Percentiles rank a stretch among this genome's conserved stretches.
Evolutionary conservation across 1,284 basidiomycete species (phyloP).

Genomic region (Cronartium quercuum): DNA sequence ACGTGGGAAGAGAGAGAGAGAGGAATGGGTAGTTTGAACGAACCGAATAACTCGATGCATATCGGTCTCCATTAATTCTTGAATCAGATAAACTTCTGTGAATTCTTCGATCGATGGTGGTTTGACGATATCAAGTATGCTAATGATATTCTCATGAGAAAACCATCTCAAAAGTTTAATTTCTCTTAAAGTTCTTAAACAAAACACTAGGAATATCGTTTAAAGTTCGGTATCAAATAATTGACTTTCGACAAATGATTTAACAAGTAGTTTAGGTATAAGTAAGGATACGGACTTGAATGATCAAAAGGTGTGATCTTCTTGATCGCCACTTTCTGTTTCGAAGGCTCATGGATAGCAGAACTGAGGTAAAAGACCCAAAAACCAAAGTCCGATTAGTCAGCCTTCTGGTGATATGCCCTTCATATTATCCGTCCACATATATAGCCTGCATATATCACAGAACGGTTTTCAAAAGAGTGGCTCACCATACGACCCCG

Average conservation of each 20-base stretch:
- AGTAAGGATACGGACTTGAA: constrained; percentile 7
- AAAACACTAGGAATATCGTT: constrained; percentile 17
- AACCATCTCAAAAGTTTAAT: constrained; percentile 71
- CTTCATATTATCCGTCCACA: too few species aligned
- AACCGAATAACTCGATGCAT: constrained; percentile 46
- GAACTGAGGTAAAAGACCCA: neutral
- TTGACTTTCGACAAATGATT: neutral
- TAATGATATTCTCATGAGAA: constrained; percentile 82
- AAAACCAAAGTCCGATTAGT: too few species aligned
- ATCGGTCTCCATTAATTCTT: constrained; percentile 47
- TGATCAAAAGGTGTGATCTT: constrained; percentile 40
- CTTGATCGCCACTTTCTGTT: constrained; percentile 39
- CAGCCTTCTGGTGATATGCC: too few species aligned
- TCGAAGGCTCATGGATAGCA: constrained; percentile 30
- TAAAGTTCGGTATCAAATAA: neutral
- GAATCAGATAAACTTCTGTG: constrained; percentile 46
- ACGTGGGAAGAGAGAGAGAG: neutral
- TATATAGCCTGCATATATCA: too few species aligned
- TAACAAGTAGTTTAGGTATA: neutral
- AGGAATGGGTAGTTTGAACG: neutral
- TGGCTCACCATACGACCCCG: constrained; percentile 53
- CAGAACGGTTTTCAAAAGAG: too few species aligned
- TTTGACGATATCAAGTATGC: constrained; percentile 44
- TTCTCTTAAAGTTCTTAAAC: constrained; percentile 36
- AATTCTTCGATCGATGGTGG: constrained; percentile 41